Evolutionary conservation across 371 early-diverging fungal genomes (phyloP).

Genomic region (Mortierella sp.): DNA sequence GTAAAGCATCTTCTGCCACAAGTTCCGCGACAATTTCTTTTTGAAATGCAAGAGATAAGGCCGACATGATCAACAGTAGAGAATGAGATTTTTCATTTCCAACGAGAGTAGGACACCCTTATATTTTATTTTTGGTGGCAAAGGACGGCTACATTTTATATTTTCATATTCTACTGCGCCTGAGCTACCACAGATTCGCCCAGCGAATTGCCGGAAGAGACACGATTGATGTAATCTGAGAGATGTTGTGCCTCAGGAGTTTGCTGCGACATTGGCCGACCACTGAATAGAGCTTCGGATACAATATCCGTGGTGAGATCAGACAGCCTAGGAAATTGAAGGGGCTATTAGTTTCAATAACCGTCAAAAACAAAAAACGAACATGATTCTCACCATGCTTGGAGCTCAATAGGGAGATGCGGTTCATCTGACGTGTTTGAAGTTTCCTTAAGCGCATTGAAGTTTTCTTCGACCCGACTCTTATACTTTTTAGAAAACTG

Average conservation of each 20-base stretch:
- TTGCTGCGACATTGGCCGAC: slow-evolving; percentile 51
- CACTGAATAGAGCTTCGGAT: slow-evolving; percentile 50
- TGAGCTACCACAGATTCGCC: not conserved
- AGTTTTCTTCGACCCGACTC: slow-evolving; percentile 60
- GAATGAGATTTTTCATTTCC: not conserved
- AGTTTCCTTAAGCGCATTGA: slow-evolving; percentile 60
- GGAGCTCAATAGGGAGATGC: slow-evolving; percentile 36
- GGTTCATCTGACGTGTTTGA: slow-evolving; percentile 46
- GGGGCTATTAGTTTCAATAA: not conserved
- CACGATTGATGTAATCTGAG: slow-evolving; percentile 44
- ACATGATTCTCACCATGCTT: slow-evolving; percentile 34
- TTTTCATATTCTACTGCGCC: not conserved
- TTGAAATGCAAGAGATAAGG: slow-evolving; percentile 72
- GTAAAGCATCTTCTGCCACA: slow-evolving; percentile 83
- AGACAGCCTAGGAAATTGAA: slow-evolving; percentile 34
- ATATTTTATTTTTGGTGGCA: slow-evolving; percentile 30
- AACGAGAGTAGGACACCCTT: not conserved
- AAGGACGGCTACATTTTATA: slow-evolving; percentile 7
- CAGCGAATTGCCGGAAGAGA: slow-evolving; percentile 38
- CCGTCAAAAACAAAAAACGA: not conserved
- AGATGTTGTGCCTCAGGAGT: slow-evolving; percentile 49
- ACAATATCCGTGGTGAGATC: slow-evolving; percentile 57
- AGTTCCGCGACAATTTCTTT: slow-evolving; percentile 77
- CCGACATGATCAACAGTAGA: slow-evolving; percentile 13
- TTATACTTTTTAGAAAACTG: slow-evolving; percentile 57